Conservation (phyloP, 257 asterid species). For the Ajuga chamaepitys region DNA sequence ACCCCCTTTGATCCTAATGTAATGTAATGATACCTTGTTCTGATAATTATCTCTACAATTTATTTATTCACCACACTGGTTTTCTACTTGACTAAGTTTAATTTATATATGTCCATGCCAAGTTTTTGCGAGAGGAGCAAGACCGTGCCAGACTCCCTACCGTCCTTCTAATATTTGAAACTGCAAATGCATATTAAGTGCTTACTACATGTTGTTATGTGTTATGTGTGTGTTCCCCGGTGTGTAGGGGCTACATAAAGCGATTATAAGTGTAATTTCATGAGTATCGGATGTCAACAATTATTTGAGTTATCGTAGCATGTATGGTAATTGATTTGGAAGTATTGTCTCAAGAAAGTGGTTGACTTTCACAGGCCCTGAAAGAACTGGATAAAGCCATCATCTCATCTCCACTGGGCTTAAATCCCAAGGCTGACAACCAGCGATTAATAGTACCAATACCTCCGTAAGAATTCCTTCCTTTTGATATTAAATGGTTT, state of each 20-base stretch:
- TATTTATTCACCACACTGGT: neutral
- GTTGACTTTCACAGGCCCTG: constrained; percentile 48
- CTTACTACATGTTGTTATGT: neutral
- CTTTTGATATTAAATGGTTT: neutral
- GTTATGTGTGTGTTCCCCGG: neutral
- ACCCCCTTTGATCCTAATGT: constrained; percentile 85
- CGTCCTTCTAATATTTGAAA: neutral
- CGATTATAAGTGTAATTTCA: neutral
- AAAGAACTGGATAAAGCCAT: constrained; percentile 94
- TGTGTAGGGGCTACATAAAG: neutral
- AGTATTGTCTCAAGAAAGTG: constrained; percentile 3
- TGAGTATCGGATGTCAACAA: neutral
- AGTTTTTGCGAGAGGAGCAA: neutral
- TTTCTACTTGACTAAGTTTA: neutral
- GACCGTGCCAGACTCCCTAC: neutral
- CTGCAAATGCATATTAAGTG: neutral
- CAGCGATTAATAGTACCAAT: constrained; percentile 72
- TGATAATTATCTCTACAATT: neutral
- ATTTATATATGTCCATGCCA: neutral
- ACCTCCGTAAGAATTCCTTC: constrained; percentile 69
- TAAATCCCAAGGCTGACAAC: constrained; percentile 71
- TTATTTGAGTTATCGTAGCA: neutral
- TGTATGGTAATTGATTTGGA: neutral
- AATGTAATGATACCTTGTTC: constrained; percentile 23
- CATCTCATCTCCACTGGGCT: constrained; percentile 73